These are phyloP conservation scores for sorghum (Sorghum bicolor) DNA, from an alignment of 176 grass and related monocot species.

Conservation along the genomic window DNA sequence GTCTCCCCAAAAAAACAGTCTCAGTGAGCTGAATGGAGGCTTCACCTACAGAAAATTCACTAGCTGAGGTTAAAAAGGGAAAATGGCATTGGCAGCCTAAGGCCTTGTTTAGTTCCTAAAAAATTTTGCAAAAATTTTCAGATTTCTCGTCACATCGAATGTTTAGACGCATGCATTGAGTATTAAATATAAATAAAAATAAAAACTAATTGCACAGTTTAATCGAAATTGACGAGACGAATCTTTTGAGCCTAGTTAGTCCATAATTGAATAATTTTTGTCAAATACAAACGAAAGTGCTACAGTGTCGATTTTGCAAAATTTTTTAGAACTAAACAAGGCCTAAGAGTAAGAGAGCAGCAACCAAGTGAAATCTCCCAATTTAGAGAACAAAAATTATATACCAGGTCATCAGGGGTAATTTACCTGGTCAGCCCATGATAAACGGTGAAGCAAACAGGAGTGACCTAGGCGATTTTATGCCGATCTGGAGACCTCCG, in stretches of 20 bases:
- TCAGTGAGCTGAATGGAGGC: background rate
- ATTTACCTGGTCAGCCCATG: background rate
- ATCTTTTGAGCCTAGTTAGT: too few species aligned
- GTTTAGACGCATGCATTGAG: too few species aligned
- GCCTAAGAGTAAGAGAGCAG: background rate
- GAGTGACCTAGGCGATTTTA: slow-evolving; percentile 32
- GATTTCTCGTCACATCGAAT: too few species aligned
- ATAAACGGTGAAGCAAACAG: background rate
- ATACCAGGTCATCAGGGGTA: background rate
- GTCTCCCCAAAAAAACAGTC: background rate
- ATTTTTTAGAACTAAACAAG: too few species aligned
- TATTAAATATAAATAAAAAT: too few species aligned
- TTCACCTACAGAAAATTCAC: background rate
- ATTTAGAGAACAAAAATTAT: background rate
- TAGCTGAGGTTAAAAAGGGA: background rate
- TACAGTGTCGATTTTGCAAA: too few species aligned
- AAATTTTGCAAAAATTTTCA: too few species aligned
- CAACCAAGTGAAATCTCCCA: background rate
- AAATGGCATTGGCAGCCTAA: background rate
- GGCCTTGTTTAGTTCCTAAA: too few species aligned
- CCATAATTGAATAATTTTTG: too few species aligned
- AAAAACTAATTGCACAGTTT: too few species aligned
- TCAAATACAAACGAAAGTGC: too few species aligned
- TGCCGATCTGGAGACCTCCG: slow-evolving; percentile 44
- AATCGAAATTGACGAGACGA: too few species aligned